phyloP scores from a whole-genome alignment of 148 eudicot species.

The Rheum nobile region DNA sequence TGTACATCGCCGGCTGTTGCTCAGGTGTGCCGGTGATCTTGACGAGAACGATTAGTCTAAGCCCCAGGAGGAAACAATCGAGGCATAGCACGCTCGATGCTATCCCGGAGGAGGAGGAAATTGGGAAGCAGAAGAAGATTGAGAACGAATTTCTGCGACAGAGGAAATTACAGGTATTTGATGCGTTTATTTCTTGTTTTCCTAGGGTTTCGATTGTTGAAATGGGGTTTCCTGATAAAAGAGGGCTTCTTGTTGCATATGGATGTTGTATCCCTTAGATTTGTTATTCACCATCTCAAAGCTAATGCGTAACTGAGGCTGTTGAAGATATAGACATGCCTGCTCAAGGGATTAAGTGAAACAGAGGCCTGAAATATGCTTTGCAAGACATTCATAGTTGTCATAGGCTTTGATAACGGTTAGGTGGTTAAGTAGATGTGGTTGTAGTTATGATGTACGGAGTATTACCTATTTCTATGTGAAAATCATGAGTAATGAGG shows the following conservation, averaged over 20 bases:
- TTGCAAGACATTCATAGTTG: not conserved
- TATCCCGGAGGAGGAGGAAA: conserved; percentile 73
- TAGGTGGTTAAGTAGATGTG: too few species aligned
- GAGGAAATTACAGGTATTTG: conserved; percentile 44
- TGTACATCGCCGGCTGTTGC: conserved; percentile 82
- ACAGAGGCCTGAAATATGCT: not conserved
- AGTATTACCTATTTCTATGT: too few species aligned
- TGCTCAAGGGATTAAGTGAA: not conserved
- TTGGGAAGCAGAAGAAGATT: conserved; percentile 36
- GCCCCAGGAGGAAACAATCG: conserved; percentile 41
- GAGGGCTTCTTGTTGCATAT: not conserved
- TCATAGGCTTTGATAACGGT: not conserved
- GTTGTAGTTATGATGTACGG: too few species aligned
- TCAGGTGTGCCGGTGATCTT: conserved; percentile 60
- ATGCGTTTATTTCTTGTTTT: too few species aligned
- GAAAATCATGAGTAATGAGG: too few species aligned
- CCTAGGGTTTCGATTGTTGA: too few species aligned
- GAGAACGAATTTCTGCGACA: conserved; percentile 25
- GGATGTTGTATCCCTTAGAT: too few species aligned
- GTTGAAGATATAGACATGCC: not conserved
- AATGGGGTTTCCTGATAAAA: too few species aligned
- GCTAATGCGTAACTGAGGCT: not conserved
- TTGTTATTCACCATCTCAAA: too few species aligned
- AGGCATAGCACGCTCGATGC: conserved; percentile 41
- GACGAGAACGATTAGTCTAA: conserved; percentile 54